Base-by-base conservation (phyloP, 371 early-diverging fungal genomes). In the Apophysomyces sp. region DNA sequence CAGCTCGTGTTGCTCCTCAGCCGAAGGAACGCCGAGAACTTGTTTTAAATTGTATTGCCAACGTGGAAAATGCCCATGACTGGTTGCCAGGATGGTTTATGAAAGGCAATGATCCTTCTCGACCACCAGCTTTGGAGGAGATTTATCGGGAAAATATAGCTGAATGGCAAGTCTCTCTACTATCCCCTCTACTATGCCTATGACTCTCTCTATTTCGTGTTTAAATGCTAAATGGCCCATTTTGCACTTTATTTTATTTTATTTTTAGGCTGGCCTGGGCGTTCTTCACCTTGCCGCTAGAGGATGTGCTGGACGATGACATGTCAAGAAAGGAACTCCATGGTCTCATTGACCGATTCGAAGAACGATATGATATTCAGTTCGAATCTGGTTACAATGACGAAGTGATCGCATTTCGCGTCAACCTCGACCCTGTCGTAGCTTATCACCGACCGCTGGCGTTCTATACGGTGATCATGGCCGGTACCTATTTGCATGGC, bases 401-500 rank as follows among this genome's bases (percentile, higher is more conserved):
- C 29, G 71, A 83, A 2, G 60, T 87, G n/a, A 58, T 72, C 21
- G 77, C 86, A 6, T 77, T 84, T 58, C 81, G 85, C 1, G 69
- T 89, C 34, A 83, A 77, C 21, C 76, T 86, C 31, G 89, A 91
- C 57, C 85, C 88, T 2, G 80, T 91, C 15, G 76, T 83, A 34
- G 89, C 91, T 18, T 77, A 81, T 54, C 85, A 85, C 55, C 82
- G 88, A n/a, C 89, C 91, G 4, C 72, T 89, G 37, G 67, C 77
- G 13, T 78, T 88, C 41, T 91, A 91, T 61, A 57, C 73, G 13
- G 61, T 80, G 53, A 72, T 78, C 58, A 26, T 72, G 16, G 66
- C 67, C 40, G 56, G 61, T 16, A 59, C 60, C 1, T 57, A 63
- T 21, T 27, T 68, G 27, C 39, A 29, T 52, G 53, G 55, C 32